Evolutionary conservation across 257 asterid species (phyloP).

Genomic region (Solanum clarkiae): DNA sequence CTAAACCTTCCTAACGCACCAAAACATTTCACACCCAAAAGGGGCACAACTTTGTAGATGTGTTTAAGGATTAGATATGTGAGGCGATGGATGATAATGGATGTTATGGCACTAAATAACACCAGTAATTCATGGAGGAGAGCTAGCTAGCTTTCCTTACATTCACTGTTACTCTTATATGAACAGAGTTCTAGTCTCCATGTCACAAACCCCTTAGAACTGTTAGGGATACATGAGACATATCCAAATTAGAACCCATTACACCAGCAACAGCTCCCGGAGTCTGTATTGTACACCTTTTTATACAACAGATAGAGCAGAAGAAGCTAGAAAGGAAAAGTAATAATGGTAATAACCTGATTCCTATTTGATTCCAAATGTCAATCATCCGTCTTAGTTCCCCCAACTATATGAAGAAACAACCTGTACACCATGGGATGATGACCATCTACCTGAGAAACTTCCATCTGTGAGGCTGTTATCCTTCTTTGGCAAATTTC

Average conservation of each 20-base stretch:
- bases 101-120: background rate
- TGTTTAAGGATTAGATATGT: background rate
- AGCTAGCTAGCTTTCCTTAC: background rate
- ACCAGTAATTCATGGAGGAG: background rate
- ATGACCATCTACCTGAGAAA: constrained; percentile 85
- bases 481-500: constrained; percentile 44
- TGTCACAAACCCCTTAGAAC: background rate
- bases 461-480: constrained; percentile 47
- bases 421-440: constrained; percentile 67
- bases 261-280: background rate
- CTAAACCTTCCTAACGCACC: background rate
- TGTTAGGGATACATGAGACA: background rate
- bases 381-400: constrained; percentile 36
- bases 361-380: constrained; percentile 2
- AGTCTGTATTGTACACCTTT: background rate
- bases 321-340: background rate
- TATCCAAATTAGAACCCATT: background rate
- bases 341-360: background rate
- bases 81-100: background rate
- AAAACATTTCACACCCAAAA: background rate
- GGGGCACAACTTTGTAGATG: background rate
- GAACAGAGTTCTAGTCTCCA: background rate
- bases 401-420: constrained; percentile 57
- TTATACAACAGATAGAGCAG: background rate
- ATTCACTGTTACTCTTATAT: background rate